Base-by-base conservation (phyloP, 306 rosid genomes). In the Prunus kanzakura region DNA sequence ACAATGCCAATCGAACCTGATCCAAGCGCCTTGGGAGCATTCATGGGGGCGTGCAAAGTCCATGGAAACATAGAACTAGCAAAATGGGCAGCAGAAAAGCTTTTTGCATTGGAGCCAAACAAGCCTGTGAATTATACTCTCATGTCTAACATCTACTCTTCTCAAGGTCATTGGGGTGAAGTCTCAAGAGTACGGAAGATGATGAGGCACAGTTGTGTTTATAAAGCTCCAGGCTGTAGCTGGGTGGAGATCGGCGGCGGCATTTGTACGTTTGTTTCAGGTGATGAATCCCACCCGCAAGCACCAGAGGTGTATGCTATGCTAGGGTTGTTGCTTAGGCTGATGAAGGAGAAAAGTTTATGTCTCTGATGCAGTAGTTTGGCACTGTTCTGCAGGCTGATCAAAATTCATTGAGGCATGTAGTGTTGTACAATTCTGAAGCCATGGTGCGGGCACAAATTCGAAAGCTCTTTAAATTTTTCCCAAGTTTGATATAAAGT, bases 21-120 rank as follows among this genome's bases (percentile, higher is more conserved):
- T 45, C 63, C 90, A 32, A 77, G 84, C 77, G 71, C 83, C 1
- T 79, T 86, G 38, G 90, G 90, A 67, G 97, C 98, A 43, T 88
- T 93, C 68, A 75, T 90, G 45, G 96, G 90, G 57, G 93, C 93
- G 27, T 93, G 97, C 76, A 88, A 85, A 72, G 77, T 86, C 61
- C 86, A 93, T 79, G 81, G 88, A 61, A 81, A 89, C 69, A 63
- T 83, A 29, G 75, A 38, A 73, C 38, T 93, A 16, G 90, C 91
- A 32, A 74, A 83, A 78, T 85, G 87, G 89, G 93, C 94, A 22
- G 90, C 88, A 71, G 84, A 87, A 66, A 87, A 86, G 82, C 87
- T 88, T 47, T 83, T 83, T 57, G 66, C 67, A 41, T 81, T 80
- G 29, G 92, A 91, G 75, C 91, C 96, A 23, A 83, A 81, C 61